Evolutionary conservation across 78 protist genomes (phyloP), one percentile per base, ranked within the genome.

Genomic region (Tieghemostelium lacteum): DNA sequence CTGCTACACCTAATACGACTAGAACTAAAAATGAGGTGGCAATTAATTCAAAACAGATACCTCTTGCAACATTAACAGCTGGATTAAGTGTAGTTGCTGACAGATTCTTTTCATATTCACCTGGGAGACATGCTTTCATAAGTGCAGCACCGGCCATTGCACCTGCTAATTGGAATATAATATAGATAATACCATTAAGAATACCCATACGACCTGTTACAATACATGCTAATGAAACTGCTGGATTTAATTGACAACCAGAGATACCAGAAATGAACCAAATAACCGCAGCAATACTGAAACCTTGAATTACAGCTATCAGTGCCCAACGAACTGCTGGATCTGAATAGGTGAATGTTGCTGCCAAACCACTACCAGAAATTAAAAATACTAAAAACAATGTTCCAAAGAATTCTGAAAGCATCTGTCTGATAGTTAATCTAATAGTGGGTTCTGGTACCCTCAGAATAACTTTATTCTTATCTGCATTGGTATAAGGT

Each of bases 241-340:
- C 93, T 19, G 93, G 93, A 37, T 88, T 88, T 6, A 88, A 58
- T 57, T 83, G 91, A 69, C 91, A 83, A 45, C 91, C 91, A 39
- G 91, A 83, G 1, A 83, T 50, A 83, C 91, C 91, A 28, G 77
- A 67, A 14, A 73, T 49, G 24, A 58, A 83, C 91, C 91, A 83
- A 58, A 83, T 40, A 45, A 69, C 42, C 0, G 91, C 63, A 3
- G 91, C 76, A 54, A 83, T 26, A n/a, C 78, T 20, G 1, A 83
- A 31, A 20, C 77, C 91, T 83, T 83, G 91, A 24, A 83, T 0
- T n/a, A 83, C 20, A 12, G 71, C 75, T 58, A 83, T 24, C 19
- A 83, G 26, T 24, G 29, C 52, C 12, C 66, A 16, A 33, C 63
- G n/a, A 31, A 45, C 22, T 0, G 55, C 42, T 22, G 71, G 71